These are phyloP conservation scores for Chalciporus pseudorubinellus DNA, from an alignment of 768 basidiomycete species.

Conservation along the genomic window DNA sequence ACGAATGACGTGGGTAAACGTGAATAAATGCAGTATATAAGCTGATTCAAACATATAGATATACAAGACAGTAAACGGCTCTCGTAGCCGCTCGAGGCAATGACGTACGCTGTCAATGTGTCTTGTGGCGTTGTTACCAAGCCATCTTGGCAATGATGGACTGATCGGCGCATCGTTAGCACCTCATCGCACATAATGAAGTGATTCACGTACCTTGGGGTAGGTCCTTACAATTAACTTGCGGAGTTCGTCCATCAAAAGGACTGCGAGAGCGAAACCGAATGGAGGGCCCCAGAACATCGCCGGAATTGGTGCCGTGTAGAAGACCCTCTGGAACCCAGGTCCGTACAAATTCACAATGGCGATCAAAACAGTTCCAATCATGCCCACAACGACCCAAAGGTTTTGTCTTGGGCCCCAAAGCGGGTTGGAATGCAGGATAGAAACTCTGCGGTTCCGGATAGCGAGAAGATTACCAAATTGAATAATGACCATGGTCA, in stretches of 20 bases:
- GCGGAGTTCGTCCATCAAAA: slow-evolving; percentile 43
- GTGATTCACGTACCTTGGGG: slow-evolving; percentile 35
- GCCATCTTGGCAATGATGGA: slow-evolving; percentile 39
- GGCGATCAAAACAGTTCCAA: slow-evolving; percentile 42
- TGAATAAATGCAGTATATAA: too few species aligned
- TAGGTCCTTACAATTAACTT: slow-evolving; percentile 45
- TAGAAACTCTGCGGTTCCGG: slow-evolving; percentile 44
- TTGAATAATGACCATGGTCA: slow-evolving; percentile 48
- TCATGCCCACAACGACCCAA: slow-evolving; percentile 37
- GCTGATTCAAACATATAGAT: too few species aligned
- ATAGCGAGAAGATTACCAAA: slow-evolving; percentile 42
- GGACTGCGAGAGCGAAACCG: slow-evolving; percentile 39
- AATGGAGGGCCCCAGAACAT: slow-evolving; percentile 52
- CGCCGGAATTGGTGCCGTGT: slow-evolving; percentile 41
- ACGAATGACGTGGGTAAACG: too few species aligned
- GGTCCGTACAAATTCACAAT: slow-evolving; percentile 44
- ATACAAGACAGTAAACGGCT: too few species aligned
- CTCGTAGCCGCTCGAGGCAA: too few species aligned
- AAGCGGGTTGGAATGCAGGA: slow-evolving; percentile 43
- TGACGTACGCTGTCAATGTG: too few species aligned
- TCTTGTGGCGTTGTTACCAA: slow-evolving; percentile 25
- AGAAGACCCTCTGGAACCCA: slow-evolving; percentile 43
- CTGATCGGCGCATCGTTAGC: slow-evolving; percentile 20
- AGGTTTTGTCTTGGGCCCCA: slow-evolving; percentile 48
- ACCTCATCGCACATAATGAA: background rate